These are phyloP conservation scores for Violaceomyces palustris DNA, from an alignment of 1,284 basidiomycete species.

Conservation along the genomic window DNA sequence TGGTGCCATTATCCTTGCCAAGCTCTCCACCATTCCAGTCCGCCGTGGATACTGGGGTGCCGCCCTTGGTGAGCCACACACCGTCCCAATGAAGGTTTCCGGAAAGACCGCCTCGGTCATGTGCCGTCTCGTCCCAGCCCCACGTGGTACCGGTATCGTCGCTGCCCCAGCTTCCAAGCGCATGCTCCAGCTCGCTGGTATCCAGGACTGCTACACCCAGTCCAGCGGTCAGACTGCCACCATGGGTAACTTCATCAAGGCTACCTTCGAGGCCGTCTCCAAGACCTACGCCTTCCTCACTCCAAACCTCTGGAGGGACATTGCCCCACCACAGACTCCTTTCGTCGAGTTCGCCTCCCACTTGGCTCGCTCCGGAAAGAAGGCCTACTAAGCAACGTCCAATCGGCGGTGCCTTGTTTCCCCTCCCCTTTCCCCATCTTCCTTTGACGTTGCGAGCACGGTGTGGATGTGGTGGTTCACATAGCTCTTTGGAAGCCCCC, in stretches of 20 bases:
- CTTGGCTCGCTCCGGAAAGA: conserved; percentile 48
- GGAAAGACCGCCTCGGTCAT: conserved; percentile 99
- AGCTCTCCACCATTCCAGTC: conserved; percentile 91
- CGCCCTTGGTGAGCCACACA: conserved; percentile 83
- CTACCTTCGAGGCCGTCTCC: conserved; percentile 92
- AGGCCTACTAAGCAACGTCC: conserved; percentile 39
- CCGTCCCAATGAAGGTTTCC: conserved; percentile 95
- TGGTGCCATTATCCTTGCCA: conserved; percentile 94
- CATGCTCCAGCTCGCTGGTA: conserved; percentile 92
- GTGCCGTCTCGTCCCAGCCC: conserved; percentile 97
- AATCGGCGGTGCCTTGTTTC: too few species aligned
- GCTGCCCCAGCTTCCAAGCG: conserved; percentile 97
- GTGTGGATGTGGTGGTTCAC: too few species aligned
- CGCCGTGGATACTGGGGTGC: conserved; percentile 97
- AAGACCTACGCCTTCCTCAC: conserved; percentile 97
- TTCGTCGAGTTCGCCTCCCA: conserved; percentile 51
- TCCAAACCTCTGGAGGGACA: conserved; percentile 90
- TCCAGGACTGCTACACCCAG: conserved; percentile 89
- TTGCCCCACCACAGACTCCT: conserved; percentile 66
- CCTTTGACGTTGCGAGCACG: too few species aligned
- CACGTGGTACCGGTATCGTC: conserved; percentile 96
- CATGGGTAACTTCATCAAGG: conserved; percentile 99
- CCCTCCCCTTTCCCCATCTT: too few species aligned
- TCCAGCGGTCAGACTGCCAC: conserved; percentile 97
- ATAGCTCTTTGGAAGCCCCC: too few species aligned